Evolutionary conservation across 306 rosid genomes (phyloP).

Genomic region (Vicia faba): DNA sequence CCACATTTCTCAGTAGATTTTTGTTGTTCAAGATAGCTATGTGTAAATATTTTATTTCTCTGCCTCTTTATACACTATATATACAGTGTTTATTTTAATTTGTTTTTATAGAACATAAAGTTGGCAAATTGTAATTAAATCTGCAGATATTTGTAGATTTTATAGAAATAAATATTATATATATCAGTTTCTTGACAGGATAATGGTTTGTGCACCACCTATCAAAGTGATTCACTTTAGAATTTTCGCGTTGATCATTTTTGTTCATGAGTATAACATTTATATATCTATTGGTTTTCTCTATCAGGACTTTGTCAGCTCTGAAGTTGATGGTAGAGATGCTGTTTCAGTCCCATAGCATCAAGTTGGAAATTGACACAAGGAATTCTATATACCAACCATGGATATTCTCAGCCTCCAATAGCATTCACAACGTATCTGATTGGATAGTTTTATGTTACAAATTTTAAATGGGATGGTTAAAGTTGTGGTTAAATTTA

Average conservation of each 20-base stretch:
- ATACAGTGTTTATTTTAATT: background rate
- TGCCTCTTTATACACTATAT: background rate
- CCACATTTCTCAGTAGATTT: conserved; percentile 9
- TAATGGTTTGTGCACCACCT: background rate
- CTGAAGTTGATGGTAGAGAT: conserved; percentile 38
- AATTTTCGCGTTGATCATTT: background rate
- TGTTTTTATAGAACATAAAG: conserved; percentile 5
- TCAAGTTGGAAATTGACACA: conserved; percentile 33
- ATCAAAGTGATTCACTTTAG: background rate
- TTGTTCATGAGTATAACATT: conserved; percentile 17
- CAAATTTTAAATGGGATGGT: background rate
- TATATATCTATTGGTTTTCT: conserved; percentile 17
- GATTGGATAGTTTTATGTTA: conserved; percentile 34
- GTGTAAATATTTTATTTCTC: background rate
- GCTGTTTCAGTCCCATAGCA: conserved; percentile 14
- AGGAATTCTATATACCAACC: conserved; percentile 27
- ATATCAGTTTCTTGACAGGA: conserved; percentile 10
- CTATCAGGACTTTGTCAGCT: conserved; percentile 19
- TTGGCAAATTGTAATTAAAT: conserved; percentile 14
- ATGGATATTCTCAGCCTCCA: conserved; percentile 47
- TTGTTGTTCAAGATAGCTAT: conserved; percentile 3
- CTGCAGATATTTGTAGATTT: conserved; percentile 13
- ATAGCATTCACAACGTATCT: conserved; percentile 34
- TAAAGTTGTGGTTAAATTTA: background rate
- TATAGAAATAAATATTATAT: background rate